Percentiles rank a stretch among this genome's conserved stretches.
phyloP scores from a whole-genome alignment of 176 grass and related monocot species.

The Thinopyrum elongatum region DNA sequence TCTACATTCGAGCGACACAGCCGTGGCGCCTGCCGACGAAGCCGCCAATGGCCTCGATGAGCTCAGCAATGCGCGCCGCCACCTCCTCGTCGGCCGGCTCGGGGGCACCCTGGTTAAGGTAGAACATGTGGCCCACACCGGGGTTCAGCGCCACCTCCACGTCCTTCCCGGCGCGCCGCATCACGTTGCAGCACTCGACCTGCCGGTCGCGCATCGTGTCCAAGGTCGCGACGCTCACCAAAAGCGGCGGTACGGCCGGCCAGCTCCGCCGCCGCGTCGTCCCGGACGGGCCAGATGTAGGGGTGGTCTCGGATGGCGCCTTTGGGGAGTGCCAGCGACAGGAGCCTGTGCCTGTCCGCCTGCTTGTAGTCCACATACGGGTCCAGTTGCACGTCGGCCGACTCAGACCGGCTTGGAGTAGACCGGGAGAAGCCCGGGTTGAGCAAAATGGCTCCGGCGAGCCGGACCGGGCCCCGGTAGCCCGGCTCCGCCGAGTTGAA shows the following conservation, averaged over 20 bases:
- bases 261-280: neutral
- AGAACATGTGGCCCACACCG: neutral
- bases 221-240: neutral
- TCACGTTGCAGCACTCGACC: neutral
- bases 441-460: neutral
- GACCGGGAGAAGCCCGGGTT: neutral
- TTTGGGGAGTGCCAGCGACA: neutral
- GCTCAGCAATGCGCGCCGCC: neutral
- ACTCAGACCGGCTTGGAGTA: neutral
- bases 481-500: neutral
- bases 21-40: neutral
- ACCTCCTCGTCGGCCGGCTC: neutral
- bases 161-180: neutral
- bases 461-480: neutral
- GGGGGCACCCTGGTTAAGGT: neutral
- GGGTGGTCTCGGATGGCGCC: conserved; percentile 4
- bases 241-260: neutral
- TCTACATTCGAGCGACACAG: neutral
- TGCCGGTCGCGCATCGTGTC: conserved; percentile 15
- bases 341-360: neutral
- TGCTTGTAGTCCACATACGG: neutral
- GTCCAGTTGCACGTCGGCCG: neutral
- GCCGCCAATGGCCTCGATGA: neutral
- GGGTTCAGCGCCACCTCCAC: neutral
- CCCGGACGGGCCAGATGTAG: neutral